Evolutionary conservation across 2,329 filamentous ascomycete species (phyloP).

Genomic region (Pseudovirgaria hyperparasitica): DNA sequence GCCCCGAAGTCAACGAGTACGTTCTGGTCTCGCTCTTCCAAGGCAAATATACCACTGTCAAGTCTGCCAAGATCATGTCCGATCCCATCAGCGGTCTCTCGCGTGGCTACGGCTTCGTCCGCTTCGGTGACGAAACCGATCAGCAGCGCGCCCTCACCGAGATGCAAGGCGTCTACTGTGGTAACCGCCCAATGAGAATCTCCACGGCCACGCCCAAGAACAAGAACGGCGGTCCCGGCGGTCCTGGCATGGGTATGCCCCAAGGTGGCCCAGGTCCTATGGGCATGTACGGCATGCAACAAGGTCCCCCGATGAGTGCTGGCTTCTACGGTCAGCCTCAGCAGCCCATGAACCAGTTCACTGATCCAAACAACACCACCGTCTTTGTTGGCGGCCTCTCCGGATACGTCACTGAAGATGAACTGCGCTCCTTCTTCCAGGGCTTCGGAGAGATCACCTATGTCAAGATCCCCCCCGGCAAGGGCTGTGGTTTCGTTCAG

Average conservation of each 20-base stretch:
- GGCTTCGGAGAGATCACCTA: slow-evolving; percentile 99
- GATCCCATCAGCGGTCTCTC: slow-evolving; percentile 97
- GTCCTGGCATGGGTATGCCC: slow-evolving; percentile 42
- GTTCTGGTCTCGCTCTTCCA: slow-evolving; percentile 96
- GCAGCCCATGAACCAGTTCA: slow-evolving; percentile 98
- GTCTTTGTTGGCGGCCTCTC: slow-evolving; percentile 96
- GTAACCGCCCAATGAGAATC: slow-evolving; percentile 97
- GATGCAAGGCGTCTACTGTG: slow-evolving; percentile 99
- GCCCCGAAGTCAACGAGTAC: slow-evolving; percentile 97
- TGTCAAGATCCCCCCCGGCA: slow-evolving; percentile 98
- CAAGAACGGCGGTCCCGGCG: slow-evolving; percentile 43
- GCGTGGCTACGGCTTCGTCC: slow-evolving; percentile 93
- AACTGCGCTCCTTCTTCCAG: slow-evolving; percentile 99
- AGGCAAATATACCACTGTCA: slow-evolving; percentile 90
- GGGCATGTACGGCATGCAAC: slow-evolving; percentile 59
- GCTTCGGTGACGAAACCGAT: slow-evolving; percentile 89
- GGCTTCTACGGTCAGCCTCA: slow-evolving; percentile 53
- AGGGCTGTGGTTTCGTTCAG: slow-evolving; percentile 97
- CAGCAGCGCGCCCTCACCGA: slow-evolving; percentile 92
- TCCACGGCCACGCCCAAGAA: slow-evolving; percentile 98
- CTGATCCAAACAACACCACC: slow-evolving; percentile 98
- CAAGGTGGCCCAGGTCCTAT: slow-evolving; percentile 35
- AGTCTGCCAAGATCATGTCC: slow-evolving; percentile 99
- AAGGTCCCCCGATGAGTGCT: slow-evolving; percentile 52
- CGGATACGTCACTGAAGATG: slow-evolving; percentile 96